Conservation (phyloP, 176 grass and related monocot species). For the Tuctoria greenei region DNA sequence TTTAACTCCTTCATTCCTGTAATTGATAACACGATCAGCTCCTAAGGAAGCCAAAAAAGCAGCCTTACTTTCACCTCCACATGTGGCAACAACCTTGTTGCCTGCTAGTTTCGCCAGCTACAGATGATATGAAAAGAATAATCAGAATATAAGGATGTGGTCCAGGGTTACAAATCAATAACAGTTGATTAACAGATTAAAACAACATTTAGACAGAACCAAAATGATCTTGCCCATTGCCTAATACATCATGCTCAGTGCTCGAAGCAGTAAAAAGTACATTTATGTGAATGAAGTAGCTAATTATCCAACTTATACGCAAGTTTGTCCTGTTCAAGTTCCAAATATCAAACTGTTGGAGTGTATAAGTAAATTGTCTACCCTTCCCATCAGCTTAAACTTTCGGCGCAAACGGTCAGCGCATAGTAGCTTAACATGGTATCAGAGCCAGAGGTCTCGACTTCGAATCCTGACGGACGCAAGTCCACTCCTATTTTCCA, state of each 20-base stretch:
- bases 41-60: slow-evolving; percentile 82
- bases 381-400: too few relatives aligned
- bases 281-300: slow-evolving; percentile 11
- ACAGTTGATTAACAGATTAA: slow-evolving; percentile 15
- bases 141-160: slow-evolving; percentile 21
- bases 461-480: too few relatives aligned
- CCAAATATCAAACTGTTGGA: too few relatives aligned
- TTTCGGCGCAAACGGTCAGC: too few relatives aligned
- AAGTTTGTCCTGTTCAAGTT: slow-evolving; percentile 28
- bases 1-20: slow-evolving; percentile 80
- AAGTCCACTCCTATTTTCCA: too few relatives aligned
- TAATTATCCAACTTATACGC: slow-evolving; percentile 15
- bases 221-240: slow-evolving; percentile 14
- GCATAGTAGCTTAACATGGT: too few relatives aligned
- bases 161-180: slow-evolving; percentile 14
- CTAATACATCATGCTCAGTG: slow-evolving; percentile 26
- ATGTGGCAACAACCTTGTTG: slow-evolving; percentile 99
- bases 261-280: slow-evolving; percentile 12
- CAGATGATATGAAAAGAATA: slow-evolving; percentile 26
- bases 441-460: too few relatives aligned
- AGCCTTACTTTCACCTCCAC: slow-evolving; percentile 90
- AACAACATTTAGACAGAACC: slow-evolving; percentile 13
- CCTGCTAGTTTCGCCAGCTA: slow-evolving; percentile 93
- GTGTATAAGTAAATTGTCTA: too few relatives aligned
- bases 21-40: slow-evolving; percentile 93